phyloP scores from a whole-genome alignment of 345 rosid species.

The Gossypium turneri region DNA sequence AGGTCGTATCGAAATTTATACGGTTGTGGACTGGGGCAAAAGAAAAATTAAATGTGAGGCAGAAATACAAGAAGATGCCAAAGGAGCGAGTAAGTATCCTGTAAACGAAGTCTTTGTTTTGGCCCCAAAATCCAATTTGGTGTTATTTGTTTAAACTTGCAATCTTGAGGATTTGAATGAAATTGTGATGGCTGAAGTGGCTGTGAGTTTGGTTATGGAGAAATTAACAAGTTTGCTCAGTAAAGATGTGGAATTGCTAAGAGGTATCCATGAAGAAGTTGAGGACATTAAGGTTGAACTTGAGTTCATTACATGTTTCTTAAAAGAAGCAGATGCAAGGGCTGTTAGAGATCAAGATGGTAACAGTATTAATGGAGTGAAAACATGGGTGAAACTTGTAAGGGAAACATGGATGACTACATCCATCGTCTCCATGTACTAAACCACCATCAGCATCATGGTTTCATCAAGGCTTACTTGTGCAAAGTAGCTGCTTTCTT shows the following conservation, averaged over 20 bases:
- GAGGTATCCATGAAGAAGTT: background rate
- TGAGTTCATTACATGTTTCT: background rate
- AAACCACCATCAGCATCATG: background rate
- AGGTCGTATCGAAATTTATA: no score
- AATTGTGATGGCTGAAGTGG: background rate
- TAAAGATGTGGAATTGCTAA: background rate
- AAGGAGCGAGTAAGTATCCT: no score
- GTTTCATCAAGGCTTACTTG: background rate
- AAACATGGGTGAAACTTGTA: slow-evolving; percentile 1
- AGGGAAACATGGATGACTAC: background rate
- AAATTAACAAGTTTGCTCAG: background rate
- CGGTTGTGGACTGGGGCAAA: no score
- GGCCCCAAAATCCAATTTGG: no score
- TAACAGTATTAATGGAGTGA: background rate
- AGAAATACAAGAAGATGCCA: no score
- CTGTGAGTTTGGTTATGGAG: background rate
- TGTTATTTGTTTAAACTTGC: no score
- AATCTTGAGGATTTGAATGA: background rate
- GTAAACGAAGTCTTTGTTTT: no score
- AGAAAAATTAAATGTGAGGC: no score
- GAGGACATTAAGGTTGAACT: background rate
- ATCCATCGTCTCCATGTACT: background rate
- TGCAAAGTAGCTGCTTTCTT: background rate
- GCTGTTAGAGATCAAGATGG: background rate
- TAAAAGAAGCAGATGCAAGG: slow-evolving; percentile 10